Evolutionary conservation across 208 protist species (phyloP).

Genomic region (Phytomonas sp.): DNA sequence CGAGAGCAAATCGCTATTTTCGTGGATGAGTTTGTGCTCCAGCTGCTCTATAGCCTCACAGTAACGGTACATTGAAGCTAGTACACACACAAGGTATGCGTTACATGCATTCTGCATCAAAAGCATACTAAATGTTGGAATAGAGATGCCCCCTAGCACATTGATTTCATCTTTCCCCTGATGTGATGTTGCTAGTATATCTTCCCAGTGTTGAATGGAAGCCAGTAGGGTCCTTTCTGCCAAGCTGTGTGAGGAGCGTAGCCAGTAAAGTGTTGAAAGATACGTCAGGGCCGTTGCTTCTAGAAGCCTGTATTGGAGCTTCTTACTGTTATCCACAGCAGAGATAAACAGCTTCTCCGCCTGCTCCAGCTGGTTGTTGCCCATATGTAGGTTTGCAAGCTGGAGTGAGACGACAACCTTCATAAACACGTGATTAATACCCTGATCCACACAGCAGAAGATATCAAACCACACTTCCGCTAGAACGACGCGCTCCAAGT

Average conservation of each 20-base stretch:
- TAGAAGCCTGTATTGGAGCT: conserved; percentile 32
- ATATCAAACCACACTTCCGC: conserved; percentile 76
- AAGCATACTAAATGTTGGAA: conserved; percentile 1
- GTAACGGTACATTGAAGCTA: conserved; percentile 81
- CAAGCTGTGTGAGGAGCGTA: conserved; percentile 64
- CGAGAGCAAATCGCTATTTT: conserved; percentile 64
- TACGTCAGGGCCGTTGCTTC: conserved; percentile 64
- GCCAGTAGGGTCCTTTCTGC: conserved; percentile 55
- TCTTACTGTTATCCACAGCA: conserved; percentile 27
- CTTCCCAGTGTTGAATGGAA: conserved; percentile 50
- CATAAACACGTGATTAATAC: conserved; percentile 51
- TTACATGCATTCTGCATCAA: conserved; percentile 26
- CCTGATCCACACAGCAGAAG: conserved; percentile 36
- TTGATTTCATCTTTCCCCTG: neutral
- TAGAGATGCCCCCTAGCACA: neutral
- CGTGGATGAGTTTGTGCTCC: conserved; percentile 54
- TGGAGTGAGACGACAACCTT: conserved; percentile 50
- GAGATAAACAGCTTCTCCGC: conserved; percentile 63
- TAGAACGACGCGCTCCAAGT: conserved; percentile 81
- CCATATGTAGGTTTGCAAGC: conserved; percentile 80
- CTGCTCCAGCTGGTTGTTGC: conserved; percentile 62
- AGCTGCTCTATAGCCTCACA: conserved; percentile 78
- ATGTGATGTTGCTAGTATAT: conserved; percentile 12
- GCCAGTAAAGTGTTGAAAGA: conserved; percentile 63
- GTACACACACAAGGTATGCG: conserved; percentile 52